Evolutionary conservation across 371 early-diverging fungal genomes (phyloP).

Genomic region (Entomophthora muscae): DNA sequence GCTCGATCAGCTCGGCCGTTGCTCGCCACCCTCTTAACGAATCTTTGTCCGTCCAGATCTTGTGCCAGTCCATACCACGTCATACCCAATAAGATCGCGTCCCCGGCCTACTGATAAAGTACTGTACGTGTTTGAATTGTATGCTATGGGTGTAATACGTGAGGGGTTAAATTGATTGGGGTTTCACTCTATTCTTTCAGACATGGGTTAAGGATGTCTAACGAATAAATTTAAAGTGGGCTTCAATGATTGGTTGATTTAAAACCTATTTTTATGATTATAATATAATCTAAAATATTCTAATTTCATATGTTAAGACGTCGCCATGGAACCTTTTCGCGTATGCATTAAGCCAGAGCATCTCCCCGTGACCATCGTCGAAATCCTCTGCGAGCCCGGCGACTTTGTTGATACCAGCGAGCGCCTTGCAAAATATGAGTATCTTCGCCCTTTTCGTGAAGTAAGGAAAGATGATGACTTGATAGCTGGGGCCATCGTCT

Average conservation of each 20-base stretch:
- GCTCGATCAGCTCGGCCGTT: neutral
- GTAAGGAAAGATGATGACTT: neutral
- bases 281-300: neutral
- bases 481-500: neutral
- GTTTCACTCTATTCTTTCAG: too few species aligned
- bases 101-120: neutral
- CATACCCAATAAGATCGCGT: neutral
- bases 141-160: neutral
- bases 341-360: neutral
- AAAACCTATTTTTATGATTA: neutral
- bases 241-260: neutral
- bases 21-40: neutral
- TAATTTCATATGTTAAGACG: neutral
- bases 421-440: neutral
- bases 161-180: too few species aligned
- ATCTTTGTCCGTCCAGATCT: neutral
- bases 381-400: slow-evolving; percentile 1
- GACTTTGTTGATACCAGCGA: neutral
- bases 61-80: neutral
- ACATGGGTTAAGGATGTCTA: too few species aligned
- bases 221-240: neutral
- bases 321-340: neutral
- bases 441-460: neutral
- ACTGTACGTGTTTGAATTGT: neutral
- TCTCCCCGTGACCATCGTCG: neutral